A percentile compares a stretch with the other conserved stretches of the same genome.
phyloP scores from a whole-genome alignment of 2,329 filamentous ascomycete genomes.

The Dothidotthia symphoricarpi region DNA sequence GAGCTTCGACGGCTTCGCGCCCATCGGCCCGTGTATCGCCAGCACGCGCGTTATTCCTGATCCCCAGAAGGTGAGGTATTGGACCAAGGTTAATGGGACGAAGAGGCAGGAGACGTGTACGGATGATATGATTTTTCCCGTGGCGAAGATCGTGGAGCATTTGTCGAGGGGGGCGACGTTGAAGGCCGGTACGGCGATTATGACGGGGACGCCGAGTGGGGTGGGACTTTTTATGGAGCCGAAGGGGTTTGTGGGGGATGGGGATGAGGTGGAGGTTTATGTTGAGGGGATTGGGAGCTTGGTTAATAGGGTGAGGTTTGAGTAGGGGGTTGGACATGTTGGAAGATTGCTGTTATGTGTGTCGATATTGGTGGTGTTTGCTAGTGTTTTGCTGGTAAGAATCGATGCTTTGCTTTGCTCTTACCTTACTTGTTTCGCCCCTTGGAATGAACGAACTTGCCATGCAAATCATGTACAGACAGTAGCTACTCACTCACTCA shows the following conservation, averaged over 20 bases:
- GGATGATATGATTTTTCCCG: constrained; percentile 50
- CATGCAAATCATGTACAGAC: no score
- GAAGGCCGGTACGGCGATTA: constrained; percentile 48
- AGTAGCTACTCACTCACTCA: no score
- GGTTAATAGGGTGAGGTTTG: constrained; percentile 36
- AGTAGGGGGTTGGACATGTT: constrained; percentile 18
- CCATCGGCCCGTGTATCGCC: constrained; percentile 46
- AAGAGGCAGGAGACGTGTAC: constrained; percentile 45
- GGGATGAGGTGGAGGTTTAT: constrained; percentile 37
- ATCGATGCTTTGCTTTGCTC: neutral
- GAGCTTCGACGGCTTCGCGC: constrained; percentile 47
- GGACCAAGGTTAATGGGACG: constrained; percentile 48
- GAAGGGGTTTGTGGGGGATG: constrained; percentile 39
- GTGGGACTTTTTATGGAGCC: constrained; percentile 41
- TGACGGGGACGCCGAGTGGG: constrained; percentile 52
- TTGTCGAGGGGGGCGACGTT: constrained; percentile 49
- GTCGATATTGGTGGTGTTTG: no score
- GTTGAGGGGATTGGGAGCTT: constrained; percentile 39
- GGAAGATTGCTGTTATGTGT: no score
- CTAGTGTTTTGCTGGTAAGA: no score
- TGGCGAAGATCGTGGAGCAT: constrained; percentile 46
- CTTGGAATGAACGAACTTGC: no score
- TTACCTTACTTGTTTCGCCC: no score
- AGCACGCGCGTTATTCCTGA: constrained; percentile 31
- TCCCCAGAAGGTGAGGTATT: constrained; percentile 35